These are phyloP conservation scores for Ophiostoma tasmaniense DNA, from an alignment of 2,329 filamentous ascomycete genomes.

Conservation along the genomic window DNA sequence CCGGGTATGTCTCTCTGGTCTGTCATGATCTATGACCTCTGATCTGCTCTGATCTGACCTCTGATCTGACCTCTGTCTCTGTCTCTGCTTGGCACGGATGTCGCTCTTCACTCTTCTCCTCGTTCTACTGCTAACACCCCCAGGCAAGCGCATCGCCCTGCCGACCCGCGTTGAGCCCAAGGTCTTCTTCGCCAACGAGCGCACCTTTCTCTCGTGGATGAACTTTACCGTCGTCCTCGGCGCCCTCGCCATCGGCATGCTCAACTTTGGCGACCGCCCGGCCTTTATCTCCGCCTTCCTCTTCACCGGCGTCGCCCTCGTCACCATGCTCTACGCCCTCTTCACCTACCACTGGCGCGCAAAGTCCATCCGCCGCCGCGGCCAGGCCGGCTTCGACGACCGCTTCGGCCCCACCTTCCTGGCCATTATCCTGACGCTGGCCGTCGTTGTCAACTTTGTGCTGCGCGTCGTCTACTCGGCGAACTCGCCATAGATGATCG, in stretches of 20 bases:
- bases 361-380: slow-evolving; percentile 80
- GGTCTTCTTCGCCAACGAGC: slow-evolving; percentile 99
- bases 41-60: too few species aligned
- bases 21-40: too few species aligned
- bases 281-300: slow-evolving; percentile 90
- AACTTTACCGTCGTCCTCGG: slow-evolving; percentile 99
- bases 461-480: slow-evolving; percentile 54
- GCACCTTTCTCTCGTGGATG: slow-evolving; percentile 97
- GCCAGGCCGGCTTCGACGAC: slow-evolving; percentile 94
- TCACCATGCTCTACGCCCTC: slow-evolving; percentile 90
- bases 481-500: not conserved
- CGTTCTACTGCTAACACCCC: not conserved
- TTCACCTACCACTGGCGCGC: slow-evolving; percentile 96
- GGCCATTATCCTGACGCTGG: slow-evolving; percentile 74
- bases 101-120: not conserved
- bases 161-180: slow-evolving; percentile 97
- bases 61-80: too few species aligned
- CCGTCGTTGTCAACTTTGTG: slow-evolving; percentile 94
- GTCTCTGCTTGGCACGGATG: not conserved
- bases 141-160: slow-evolving; percentile 96
- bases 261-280: slow-evolving; percentile 94
- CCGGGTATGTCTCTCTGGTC: slow-evolving; percentile 52
- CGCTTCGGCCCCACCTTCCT: slow-evolving; percentile 86
- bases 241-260: slow-evolving; percentile 88
- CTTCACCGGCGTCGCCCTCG: slow-evolving; percentile 90